Evolutionary conservation across 2,329 filamentous ascomycete genomes (phyloP).

Genomic region (Rutstroemia sp.): DNA sequence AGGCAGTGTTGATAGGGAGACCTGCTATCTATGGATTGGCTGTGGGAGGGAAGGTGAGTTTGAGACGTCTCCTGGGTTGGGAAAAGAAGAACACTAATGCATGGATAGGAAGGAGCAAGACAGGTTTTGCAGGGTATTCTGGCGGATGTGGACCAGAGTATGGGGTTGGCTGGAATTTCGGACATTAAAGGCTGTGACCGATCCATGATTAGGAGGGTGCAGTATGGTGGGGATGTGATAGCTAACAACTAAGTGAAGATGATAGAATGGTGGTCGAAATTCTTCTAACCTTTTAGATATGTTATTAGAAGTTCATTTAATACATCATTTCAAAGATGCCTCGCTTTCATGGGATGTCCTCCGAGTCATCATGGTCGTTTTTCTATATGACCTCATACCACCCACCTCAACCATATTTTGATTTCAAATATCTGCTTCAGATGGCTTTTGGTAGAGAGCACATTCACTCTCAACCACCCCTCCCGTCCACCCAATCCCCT

Average conservation of each 20-base stretch:
- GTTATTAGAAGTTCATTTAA: neutral
- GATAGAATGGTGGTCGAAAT: too few relatives aligned
- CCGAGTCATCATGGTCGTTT: too few relatives aligned
- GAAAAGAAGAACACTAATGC: neutral
- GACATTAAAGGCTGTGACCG: slow-evolving; percentile 22
- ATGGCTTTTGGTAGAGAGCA: too few relatives aligned
- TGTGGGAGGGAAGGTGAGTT: slow-evolving; percentile 37
- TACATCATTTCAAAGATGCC: neutral
- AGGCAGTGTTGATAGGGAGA: slow-evolving; percentile 49
- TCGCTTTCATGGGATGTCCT: neutral
- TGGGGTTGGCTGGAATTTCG: slow-evolving; percentile 45
- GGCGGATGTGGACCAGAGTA: slow-evolving; percentile 46
- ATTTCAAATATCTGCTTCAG: too few relatives aligned
- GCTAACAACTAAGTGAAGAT: slow-evolving; percentile 17
- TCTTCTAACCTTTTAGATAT: neutral
- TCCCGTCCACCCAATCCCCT: too few relatives aligned
- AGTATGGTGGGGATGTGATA: slow-evolving; percentile 22
- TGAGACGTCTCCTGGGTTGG: too few relatives aligned
- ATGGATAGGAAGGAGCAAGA: slow-evolving; percentile 39
- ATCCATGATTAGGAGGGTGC: slow-evolving; percentile 19
- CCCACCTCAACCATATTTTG: too few relatives aligned
- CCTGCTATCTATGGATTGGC: slow-evolving; percentile 52
- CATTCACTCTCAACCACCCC: too few relatives aligned
- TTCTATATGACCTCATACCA: too few relatives aligned
- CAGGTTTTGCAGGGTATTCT: slow-evolving; percentile 43